Base-by-base conservation (phyloP, 768 basidiomycete genomes). In the Lactarius sanguifluus region DNA sequence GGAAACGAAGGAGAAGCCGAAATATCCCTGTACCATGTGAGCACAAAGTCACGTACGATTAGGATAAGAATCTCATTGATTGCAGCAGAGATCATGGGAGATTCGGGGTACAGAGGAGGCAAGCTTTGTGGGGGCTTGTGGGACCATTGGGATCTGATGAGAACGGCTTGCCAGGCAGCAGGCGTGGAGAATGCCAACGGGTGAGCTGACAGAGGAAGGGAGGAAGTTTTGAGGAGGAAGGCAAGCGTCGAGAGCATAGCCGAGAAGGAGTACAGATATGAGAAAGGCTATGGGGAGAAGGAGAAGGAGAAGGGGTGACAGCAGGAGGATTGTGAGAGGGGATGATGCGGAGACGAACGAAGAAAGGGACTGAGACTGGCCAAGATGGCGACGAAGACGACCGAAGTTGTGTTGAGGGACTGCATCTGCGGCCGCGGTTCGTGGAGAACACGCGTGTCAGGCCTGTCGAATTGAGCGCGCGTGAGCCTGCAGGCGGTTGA, bases 1-100 rank as follows among this genome's bases (percentile, higher is more conserved):
- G 96, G 95, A 75, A 99, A 98, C 4, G 93, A 86, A 5, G 91
- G 87, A 0, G 94, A 96, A 13, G 87, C 82, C 6, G 96, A 98
- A 43, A 98, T 81, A 20, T 86, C 84, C 70, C 82, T 81, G 80
- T 96, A 99, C 96, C 96, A 99, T 15, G 85, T 85, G 61, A 88
- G 78, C 23, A 99, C 87, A 75, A 97, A 98, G 79, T 95, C 93
- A 59, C 90, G 81, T 30, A 92, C 86, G 66, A 93, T 83, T 73
- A 94, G 82, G n/a, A 84, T 82, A 61, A 96, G 83, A 60, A 96
- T 84, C 38, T 90, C 88, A 69, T 96, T 90, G 10, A 96, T 73
- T 20, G 86, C 82, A n/a, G 84, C 79, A 9, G 90, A 92, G 30
- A 92, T 79, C 65, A 84, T 79, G 15, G 86, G 84, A 45, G 85